phyloP scores from a whole-genome alignment of 2,329 filamentous ascomycete genomes.

The Fusarium subtropicale region DNA sequence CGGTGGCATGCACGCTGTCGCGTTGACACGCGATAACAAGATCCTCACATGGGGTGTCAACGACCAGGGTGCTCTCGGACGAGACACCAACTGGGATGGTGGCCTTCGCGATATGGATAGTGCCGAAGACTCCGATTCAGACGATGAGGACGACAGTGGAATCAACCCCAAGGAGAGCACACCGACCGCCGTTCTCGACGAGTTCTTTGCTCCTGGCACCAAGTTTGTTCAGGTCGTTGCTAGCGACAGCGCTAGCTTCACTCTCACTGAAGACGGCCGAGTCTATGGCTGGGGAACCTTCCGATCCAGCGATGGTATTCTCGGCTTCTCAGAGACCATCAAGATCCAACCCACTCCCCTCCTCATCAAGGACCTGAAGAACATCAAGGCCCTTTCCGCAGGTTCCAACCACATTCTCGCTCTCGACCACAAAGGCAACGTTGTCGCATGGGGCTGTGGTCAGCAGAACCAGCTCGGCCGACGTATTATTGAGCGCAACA shows the following conservation, averaged over 20 bases:
- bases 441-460: conserved; percentile 78
- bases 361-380: conserved; percentile 71
- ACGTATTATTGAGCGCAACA: conserved; percentile 70
- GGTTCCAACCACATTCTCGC: conserved; percentile 80
- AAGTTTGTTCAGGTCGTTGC: conserved; percentile 74
- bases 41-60: conserved; percentile 91
- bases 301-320: conserved; percentile 71
- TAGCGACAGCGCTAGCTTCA: conserved; percentile 80
- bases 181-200: conserved; percentile 69
- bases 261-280: conserved; percentile 77
- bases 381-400: conserved; percentile 71
- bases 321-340: conserved; percentile 69
- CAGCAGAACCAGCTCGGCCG: conserved; percentile 74
- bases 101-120: conserved; percentile 69
- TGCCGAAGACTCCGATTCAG: conserved; percentile 64
- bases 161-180: conserved; percentile 80
- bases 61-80: conserved; percentile 82
- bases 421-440: conserved; percentile 71
- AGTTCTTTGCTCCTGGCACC: conserved; percentile 70
- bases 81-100: conserved; percentile 77
- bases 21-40: conserved; percentile 82
- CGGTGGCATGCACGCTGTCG: conserved; percentile 85
- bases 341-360: conserved; percentile 63
- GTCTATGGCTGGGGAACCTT: conserved; percentile 91
- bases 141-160: conserved; percentile 70